Evolutionary conservation across 768 basidiomycete species (phyloP).

Genomic region (Hortiboletus campestris): DNA sequence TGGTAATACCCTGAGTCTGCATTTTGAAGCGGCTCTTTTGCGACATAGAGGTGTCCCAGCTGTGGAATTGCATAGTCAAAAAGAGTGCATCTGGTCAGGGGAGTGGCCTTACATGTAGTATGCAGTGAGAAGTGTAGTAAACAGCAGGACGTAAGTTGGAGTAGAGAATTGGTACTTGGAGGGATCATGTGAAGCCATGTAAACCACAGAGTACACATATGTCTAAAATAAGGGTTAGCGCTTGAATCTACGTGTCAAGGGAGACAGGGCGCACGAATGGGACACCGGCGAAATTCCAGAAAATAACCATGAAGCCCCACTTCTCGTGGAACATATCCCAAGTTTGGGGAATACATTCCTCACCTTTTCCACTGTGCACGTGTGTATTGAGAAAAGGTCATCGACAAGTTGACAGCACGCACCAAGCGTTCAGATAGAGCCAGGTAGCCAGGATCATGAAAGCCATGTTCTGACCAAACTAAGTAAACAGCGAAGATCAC

Average conservation of each 20-base stretch:
- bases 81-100: too few species aligned
- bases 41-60: conserved; percentile 93
- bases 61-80: conserved; percentile 29
- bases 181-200: conserved; percentile 95
- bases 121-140: conserved; percentile 71
- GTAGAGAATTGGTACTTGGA: conserved; percentile 85
- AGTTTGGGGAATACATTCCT: conserved; percentile 93
- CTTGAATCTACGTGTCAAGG: background rate
- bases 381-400: background rate
- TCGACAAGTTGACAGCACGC: conserved; percentile 12
- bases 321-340: conserved; percentile 99
- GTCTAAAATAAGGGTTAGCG: conserved; percentile 48
- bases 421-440: conserved; percentile 97
- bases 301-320: conserved; percentile 98
- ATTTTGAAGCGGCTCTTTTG: conserved; percentile 99
- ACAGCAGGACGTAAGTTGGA: conserved; percentile 68
- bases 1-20: conserved; percentile 86
- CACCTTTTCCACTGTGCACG: conserved; percentile 72
- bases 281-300: conserved; percentile 95
- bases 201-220: conserved; percentile 96
- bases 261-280: conserved; percentile 68
- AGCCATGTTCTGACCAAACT: conserved; percentile 74
- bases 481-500: background rate
- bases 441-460: conserved; percentile 96
- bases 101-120: conserved; percentile 90